Evolutionary conservation across 2,329 filamentous ascomycete species (phyloP).

Genomic region (Tympanopsis confertula): DNA sequence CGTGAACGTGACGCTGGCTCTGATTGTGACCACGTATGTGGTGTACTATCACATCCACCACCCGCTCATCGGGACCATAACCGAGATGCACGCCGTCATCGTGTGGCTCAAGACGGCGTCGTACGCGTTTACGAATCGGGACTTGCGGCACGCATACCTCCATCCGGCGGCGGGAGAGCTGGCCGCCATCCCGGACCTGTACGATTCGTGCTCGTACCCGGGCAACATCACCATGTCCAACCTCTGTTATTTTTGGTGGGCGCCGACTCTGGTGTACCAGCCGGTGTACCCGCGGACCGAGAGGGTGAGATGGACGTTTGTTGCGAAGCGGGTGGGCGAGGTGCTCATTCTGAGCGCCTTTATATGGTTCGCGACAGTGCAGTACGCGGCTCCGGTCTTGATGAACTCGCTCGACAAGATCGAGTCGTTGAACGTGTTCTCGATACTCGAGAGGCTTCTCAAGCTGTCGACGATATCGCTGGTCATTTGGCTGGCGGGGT

Average conservation of each 20-base stretch:
- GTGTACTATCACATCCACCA: conserved; percentile 90
- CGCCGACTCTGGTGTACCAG: conserved; percentile 91
- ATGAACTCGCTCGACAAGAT: conserved; percentile 85
- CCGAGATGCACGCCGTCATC: conserved; percentile 82
- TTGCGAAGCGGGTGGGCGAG: conserved; percentile 71
- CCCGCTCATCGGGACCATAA: conserved; percentile 82
- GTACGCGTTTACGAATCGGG: conserved; percentile 92
- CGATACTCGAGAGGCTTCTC: conserved; percentile 79
- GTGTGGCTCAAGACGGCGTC: conserved; percentile 95
- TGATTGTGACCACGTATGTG: conserved; percentile 68
- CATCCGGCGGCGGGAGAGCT: conserved; percentile 60
- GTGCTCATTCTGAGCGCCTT: conserved; percentile 69
- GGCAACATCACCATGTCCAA: conserved; percentile 81
- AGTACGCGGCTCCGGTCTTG: conserved; percentile 84
- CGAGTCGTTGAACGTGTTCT: conserved; percentile 63
- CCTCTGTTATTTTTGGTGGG: conserved; percentile 94
- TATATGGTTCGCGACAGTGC: conserved; percentile 89
- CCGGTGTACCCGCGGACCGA: conserved; percentile 83
- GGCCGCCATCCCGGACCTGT: conserved; percentile 67
- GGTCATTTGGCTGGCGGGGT: conserved; percentile 93
- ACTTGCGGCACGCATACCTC: conserved; percentile 81
- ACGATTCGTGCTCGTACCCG: conserved; percentile 75
- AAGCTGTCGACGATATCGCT: conserved; percentile 92
- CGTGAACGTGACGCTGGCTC: conserved; percentile 70
- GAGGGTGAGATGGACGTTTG: conserved; percentile 76